Conservation (phyloP, 1,284 basidiomycete species). For the Ustilago cynodontis region DNA sequence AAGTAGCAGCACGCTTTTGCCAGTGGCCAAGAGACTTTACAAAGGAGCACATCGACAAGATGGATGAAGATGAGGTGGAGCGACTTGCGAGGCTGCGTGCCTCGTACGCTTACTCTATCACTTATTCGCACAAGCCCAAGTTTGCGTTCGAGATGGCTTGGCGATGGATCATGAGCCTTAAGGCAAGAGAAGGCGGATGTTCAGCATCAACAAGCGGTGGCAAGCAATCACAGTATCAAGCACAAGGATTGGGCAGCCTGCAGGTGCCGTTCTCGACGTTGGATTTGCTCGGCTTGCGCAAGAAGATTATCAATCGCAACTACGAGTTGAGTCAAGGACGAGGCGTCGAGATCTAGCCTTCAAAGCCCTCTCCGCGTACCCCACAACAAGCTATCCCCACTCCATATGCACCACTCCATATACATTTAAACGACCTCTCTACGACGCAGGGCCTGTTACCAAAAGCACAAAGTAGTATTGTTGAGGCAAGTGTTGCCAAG, state of each 20-base stretch:
- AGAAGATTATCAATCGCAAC: slow-evolving; percentile 35
- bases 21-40: slow-evolving; percentile 29
- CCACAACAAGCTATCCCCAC: too few relatives aligned
- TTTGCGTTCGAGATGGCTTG: slow-evolving; percentile 50
- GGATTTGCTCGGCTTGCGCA: slow-evolving; percentile 26
- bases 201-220: neutral
- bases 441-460: too few relatives aligned
- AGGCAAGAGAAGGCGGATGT: slow-evolving; percentile 22
- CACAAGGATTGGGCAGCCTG: slow-evolving; percentile 19
- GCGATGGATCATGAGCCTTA: slow-evolving; percentile 35
- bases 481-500: neutral
- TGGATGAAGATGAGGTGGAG: slow-evolving; percentile 16
- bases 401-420: too few relatives aligned
- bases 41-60: slow-evolving; percentile 20
- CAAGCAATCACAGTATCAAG: neutral
- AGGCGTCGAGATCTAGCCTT: slow-evolving; percentile 20
- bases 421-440: too few relatives aligned
- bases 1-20: slow-evolving; percentile 37
- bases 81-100: slow-evolving; percentile 30
- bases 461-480: too few relatives aligned
- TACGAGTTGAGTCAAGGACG: slow-evolving; percentile 20
- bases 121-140: slow-evolving; percentile 20
- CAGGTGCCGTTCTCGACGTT: slow-evolving; percentile 22
- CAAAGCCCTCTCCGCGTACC: neutral
- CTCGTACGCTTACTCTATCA: slow-evolving; percentile 39